Conservation (phyloP, 345 rosid species). For the Excoecaria cochinchinensis region DNA sequence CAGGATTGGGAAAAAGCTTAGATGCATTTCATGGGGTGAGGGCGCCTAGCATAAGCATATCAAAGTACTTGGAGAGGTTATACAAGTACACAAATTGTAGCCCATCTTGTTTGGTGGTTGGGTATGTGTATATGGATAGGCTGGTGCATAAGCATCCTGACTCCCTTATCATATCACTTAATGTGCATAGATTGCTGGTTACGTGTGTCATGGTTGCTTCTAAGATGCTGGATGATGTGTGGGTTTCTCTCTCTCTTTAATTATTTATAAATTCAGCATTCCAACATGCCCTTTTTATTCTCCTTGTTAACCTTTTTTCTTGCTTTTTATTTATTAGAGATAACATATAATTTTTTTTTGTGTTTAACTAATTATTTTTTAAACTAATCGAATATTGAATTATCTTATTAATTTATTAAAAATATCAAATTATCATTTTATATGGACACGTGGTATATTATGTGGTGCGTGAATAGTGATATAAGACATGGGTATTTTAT, state of each 20-base stretch:
- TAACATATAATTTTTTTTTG: no score
- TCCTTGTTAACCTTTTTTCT: neutral
- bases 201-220: conserved; percentile 90
- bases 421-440: no score
- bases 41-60: conserved; percentile 71
- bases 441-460: no score
- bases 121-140: conserved; percentile 74
- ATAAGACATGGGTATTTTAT: no score
- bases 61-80: conserved; percentile 80
- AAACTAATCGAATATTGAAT: no score
- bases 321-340: neutral
- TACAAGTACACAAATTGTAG: conserved; percentile 81
- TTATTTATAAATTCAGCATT: no score
- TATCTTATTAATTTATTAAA: no score
- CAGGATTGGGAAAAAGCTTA: conserved; percentile 55
- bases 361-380: no score
- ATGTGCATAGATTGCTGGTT: conserved; percentile 78
- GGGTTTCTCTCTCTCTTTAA: conserved; percentile 35
- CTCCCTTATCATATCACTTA: conserved; percentile 67
- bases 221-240: conserved; percentile 88
- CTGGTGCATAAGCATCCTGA: conserved; percentile 67
- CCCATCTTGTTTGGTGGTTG: conserved; percentile 87
- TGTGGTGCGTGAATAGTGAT: no score
- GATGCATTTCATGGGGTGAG: conserved; percentile 73
- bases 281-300: no score